Conservation (phyloP, 2,329 filamentous ascomycete genomes). For the Metarhizium rileyi region DNA sequence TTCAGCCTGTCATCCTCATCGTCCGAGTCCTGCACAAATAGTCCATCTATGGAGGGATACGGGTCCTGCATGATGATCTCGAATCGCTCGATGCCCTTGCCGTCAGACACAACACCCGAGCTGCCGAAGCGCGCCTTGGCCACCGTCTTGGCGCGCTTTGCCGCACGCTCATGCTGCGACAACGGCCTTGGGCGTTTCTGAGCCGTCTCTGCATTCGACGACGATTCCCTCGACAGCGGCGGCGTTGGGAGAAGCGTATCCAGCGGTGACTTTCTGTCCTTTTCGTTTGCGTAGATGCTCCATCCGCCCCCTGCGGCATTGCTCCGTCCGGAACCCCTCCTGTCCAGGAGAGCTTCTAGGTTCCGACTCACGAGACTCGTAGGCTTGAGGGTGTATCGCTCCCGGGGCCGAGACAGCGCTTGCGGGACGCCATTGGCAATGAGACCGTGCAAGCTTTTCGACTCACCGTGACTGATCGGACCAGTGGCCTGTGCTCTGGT, state of each 20-base stretch:
- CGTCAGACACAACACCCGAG: slow-evolving; percentile 44
- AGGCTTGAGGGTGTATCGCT: slow-evolving; percentile 58
- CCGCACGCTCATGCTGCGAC: slow-evolving; percentile 21
- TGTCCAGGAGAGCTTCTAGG: slow-evolving; percentile 57
- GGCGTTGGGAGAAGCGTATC: slow-evolving; percentile 39
- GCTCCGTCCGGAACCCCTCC: slow-evolving; percentile 58
- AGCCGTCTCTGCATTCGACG: slow-evolving; percentile 17
- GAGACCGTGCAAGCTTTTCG: slow-evolving; percentile 56
- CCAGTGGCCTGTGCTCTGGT: slow-evolving; percentile 40
- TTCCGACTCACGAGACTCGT: slow-evolving; percentile 64
- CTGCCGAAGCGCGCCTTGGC: slow-evolving; percentile 64
- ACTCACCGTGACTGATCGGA: slow-evolving; percentile 36
- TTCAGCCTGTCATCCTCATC: slow-evolving; percentile 15
- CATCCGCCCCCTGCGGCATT: slow-evolving; percentile 71
- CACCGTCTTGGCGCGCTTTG: slow-evolving; percentile 50
- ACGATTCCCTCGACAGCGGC: slow-evolving; percentile 29
- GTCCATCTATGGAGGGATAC: slow-evolving; percentile 29
- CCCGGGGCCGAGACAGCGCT: slow-evolving; percentile 65
- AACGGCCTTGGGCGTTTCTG: slow-evolving; percentile 19
- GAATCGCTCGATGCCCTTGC: slow-evolving; percentile 50
- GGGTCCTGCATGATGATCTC: slow-evolving; percentile 51
- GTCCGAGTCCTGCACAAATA: slow-evolving; percentile 13
- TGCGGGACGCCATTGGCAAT: slow-evolving; percentile 74
- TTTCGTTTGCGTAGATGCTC: slow-evolving; percentile 65
- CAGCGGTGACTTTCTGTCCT: slow-evolving; percentile 42